Evolutionary conservation across 208 protist genomes (phyloP).

Genomic region (Herpetomonas tarakana): DNA sequence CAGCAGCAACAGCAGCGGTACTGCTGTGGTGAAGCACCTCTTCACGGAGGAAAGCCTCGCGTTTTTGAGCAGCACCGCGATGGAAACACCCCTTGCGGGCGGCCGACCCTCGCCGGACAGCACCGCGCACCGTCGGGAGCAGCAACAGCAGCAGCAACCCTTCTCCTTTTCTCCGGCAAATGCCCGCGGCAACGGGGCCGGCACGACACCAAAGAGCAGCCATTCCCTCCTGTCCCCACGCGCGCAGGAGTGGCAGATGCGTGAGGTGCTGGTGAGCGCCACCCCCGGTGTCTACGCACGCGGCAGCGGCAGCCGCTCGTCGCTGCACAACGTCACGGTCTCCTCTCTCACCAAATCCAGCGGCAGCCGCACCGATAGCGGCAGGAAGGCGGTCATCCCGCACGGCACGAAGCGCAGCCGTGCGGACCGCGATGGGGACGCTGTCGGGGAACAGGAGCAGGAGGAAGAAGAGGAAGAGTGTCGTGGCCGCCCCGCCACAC

Average conservation of each 20-base stretch:
- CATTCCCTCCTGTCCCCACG: not conserved
- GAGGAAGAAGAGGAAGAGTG: conserved; percentile 9
- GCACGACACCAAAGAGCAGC: too few species aligned
- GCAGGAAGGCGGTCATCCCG: not conserved
- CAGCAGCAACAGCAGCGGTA: not conserved
- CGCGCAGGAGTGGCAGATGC: not conserved
- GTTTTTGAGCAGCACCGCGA: not conserved
- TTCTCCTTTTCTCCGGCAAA: not conserved
- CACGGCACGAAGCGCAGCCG: conserved; percentile 2
- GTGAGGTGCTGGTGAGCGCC: not conserved
- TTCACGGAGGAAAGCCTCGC: not conserved
- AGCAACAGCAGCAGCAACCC: too few species aligned
- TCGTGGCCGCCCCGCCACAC: conserved; percentile 15
- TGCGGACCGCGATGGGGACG: not conserved
- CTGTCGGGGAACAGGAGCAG: not conserved
- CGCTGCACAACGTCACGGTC: not conserved
- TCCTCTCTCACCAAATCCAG: not conserved
- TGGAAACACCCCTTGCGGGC: not conserved
- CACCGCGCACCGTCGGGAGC: not conserved
- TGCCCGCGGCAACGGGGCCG: not conserved
- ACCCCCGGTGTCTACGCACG: conserved; percentile 1
- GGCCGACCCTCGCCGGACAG: not conserved
- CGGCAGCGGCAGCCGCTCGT: not conserved
- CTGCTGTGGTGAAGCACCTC: not conserved
- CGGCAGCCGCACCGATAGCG: not conserved